Evolutionary conservation across 371 early-diverging fungal genomes (phyloP).

Genomic region (Choanephora cucurbitarum): DNA sequence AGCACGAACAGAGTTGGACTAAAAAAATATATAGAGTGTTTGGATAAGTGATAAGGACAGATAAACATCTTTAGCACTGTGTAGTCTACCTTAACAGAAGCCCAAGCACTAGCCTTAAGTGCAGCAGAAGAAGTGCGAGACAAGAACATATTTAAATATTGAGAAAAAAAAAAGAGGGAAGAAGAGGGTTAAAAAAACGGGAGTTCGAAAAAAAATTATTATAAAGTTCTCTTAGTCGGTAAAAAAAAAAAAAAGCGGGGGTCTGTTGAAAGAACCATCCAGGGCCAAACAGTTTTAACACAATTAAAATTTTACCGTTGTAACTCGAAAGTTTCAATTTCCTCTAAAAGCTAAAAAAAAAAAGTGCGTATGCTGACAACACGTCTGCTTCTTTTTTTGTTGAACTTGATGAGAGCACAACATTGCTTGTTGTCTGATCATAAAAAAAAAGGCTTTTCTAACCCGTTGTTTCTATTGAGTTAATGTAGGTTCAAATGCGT

Average conservation of each 20-base stretch:
- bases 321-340: background rate
- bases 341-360: background rate
- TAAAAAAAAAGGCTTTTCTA: too few relatives aligned
- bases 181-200: constrained; percentile 25
- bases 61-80: too few relatives aligned
- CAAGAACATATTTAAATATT: constrained; percentile 32
- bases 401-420: too few relatives aligned
- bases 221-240: too few relatives aligned
- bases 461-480: too few relatives aligned
- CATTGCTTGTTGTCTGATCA: too few relatives aligned
- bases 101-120: constrained; percentile 34
- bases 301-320: background rate
- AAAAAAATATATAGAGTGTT: too few relatives aligned
- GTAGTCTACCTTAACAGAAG: constrained; percentile 39
- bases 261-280: constrained; percentile 13
- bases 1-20: constrained; percentile 48
- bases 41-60: too few relatives aligned
- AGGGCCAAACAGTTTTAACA: constrained; percentile 1
- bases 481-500: constrained; percentile 12
- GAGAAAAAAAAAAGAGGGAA: constrained; percentile 22
- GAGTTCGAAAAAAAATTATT: constrained; percentile 21
- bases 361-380: too few relatives aligned
- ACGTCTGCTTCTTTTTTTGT: too few relatives aligned
- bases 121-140: constrained; percentile 38
- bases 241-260: constrained; percentile 29